phyloP scores from a whole-genome alignment of 2,329 filamentous ascomycete species.

The Pseudocercospora cruenta region DNA sequence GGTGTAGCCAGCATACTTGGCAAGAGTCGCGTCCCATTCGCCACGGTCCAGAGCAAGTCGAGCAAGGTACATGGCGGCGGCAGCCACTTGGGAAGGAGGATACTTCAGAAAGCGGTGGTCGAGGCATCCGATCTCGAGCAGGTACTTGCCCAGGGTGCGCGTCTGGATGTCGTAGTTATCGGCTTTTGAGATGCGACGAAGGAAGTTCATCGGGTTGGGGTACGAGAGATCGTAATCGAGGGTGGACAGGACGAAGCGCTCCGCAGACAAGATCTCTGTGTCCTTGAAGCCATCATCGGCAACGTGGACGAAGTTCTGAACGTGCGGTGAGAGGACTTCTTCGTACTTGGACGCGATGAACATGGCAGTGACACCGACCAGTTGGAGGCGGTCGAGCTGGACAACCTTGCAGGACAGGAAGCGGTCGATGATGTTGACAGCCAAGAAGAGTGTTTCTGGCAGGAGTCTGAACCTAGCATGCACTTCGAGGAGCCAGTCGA shows the following conservation, averaged over 20 bases:
- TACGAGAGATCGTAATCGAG: slow-evolving; percentile 98
- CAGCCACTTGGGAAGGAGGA: slow-evolving; percentile 86
- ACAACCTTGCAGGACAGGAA: slow-evolving; percentile 96
- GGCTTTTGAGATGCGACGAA: slow-evolving; percentile 96
- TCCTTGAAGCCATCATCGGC: slow-evolving; percentile 96
- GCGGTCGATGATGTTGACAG: slow-evolving; percentile 97
- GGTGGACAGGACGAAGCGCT: slow-evolving; percentile 87
- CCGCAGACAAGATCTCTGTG: slow-evolving; percentile 93
- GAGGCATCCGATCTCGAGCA: slow-evolving; percentile 94
- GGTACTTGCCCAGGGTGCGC: slow-evolving; percentile 93
- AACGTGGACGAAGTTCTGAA: slow-evolving; percentile 95
- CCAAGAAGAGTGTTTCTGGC: slow-evolving; percentile 93
- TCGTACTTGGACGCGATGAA: slow-evolving; percentile 99
- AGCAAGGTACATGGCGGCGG: slow-evolving; percentile 91
- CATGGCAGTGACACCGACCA: slow-evolving; percentile 98
- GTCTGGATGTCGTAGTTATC: slow-evolving; percentile 99
- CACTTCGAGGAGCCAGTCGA: slow-evolving; percentile 98
- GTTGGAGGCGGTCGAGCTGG: slow-evolving; percentile 90
- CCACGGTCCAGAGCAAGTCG: slow-evolving; percentile 88
- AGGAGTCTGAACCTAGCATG: slow-evolving; percentile 95
- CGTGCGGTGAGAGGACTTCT: slow-evolving; percentile 94
- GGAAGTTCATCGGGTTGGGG: slow-evolving; percentile 99
- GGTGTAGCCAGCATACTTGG: slow-evolving; percentile 89
- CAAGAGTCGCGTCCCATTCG: slow-evolving; percentile 85
- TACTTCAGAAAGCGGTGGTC: slow-evolving; percentile 93